Conservation (phyloP, 164 flowering plant genomes). For the Dillenia turbinata region DNA sequence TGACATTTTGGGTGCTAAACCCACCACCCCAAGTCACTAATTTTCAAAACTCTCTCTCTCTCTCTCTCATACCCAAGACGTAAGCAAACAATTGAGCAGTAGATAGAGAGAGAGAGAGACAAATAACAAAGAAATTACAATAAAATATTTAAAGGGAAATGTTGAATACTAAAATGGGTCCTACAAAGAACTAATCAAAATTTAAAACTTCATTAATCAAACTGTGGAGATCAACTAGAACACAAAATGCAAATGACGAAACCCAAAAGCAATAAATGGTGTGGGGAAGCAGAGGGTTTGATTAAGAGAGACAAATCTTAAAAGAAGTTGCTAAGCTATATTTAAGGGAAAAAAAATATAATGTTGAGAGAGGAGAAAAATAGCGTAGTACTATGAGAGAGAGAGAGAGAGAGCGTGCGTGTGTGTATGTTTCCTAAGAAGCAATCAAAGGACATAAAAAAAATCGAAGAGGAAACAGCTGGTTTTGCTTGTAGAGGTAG, state of each 20-base stretch:
- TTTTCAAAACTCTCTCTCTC: slow-evolving; percentile 13
- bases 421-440: slow-evolving; percentile 25
- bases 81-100: slow-evolving; percentile 12
- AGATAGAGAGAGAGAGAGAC: slow-evolving; percentile 1
- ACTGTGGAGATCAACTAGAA: neutral
- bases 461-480: slow-evolving; percentile 20
- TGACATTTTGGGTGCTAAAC: slow-evolving; percentile 24
- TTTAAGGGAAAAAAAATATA: neutral
- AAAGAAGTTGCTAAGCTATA: neutral
- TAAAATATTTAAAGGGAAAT: slow-evolving; percentile 4
- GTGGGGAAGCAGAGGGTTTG: neutral
- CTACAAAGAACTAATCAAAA: neutral
- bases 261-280: neutral
- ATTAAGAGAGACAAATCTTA: neutral
- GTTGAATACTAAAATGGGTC: slow-evolving; percentile 15
- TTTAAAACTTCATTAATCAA: neutral
- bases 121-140: slow-evolving; percentile 1
- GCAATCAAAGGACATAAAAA: slow-evolving; percentile 13
- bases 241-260: slow-evolving; percentile 3
- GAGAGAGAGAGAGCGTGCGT: neutral
- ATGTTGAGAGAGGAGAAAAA: neutral
- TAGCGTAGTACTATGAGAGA: neutral
- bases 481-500: neutral
- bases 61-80: slow-evolving; percentile 4
- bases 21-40: slow-evolving; percentile 29